phyloP scores from a whole-genome alignment of 306 rosid genomes.

The Inga laurina region DNA sequence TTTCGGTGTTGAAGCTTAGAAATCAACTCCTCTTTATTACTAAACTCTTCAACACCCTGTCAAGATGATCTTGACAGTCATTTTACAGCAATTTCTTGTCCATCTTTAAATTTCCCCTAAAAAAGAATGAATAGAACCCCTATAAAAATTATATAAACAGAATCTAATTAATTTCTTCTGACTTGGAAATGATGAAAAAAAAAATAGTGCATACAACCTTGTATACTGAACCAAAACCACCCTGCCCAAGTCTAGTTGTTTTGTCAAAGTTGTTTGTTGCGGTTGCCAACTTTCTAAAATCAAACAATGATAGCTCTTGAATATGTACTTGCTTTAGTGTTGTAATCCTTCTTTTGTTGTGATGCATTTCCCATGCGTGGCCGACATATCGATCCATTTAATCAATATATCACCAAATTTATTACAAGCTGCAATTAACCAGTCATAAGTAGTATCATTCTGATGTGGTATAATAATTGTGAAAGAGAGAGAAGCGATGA shows the following conservation, averaged over 20 bases:
- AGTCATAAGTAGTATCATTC: not conserved
- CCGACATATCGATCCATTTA: not conserved
- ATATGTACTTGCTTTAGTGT: not conserved
- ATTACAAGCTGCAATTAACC: not conserved
- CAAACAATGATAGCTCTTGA: not conserved
- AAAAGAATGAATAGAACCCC: not conserved
- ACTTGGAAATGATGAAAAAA: too few relatives aligned
- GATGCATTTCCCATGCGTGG: not conserved
- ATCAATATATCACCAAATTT: too few relatives aligned
- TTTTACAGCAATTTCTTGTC: too few relatives aligned
- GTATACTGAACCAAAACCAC: not conserved
- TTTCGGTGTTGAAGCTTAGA: not conserved
- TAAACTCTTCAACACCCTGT: too few relatives aligned
- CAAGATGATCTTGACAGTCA: too few relatives aligned
- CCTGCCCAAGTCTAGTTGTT: not conserved
- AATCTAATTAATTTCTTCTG: too few relatives aligned
- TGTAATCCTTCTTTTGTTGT: not conserved
- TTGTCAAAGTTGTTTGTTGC: not conserved
- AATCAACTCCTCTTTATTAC: too few relatives aligned
- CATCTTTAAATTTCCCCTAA: too few relatives aligned
- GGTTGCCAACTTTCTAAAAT: not conserved
- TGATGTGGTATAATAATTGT: too few relatives aligned
- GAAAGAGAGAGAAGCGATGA: too few relatives aligned
- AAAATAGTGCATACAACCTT: not conserved
- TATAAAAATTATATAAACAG: too few relatives aligned